Evolutionary conservation across 2,329 filamentous ascomycete species (phyloP), one percentile per base, ranked within the genome.

Genomic region (Phialophora macrospora): DNA sequence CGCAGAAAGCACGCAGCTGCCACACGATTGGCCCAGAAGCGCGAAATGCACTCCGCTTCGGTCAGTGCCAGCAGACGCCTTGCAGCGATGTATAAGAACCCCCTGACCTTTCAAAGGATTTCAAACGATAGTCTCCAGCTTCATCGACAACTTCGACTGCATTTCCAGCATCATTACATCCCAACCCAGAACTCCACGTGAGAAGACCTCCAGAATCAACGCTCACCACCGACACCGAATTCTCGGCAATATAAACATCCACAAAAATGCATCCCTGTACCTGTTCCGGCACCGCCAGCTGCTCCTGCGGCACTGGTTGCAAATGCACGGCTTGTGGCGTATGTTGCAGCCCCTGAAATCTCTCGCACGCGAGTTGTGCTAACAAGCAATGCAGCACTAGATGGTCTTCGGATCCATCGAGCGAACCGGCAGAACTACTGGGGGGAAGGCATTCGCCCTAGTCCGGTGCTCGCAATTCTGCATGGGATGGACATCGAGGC

Each of bases 251-350:
- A 22, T 54, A 26, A 49, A 28, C 30, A 55, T 17, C 7, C 54
- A 34, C n/a, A 60, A 54, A 54, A 24, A 67, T 67, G 65, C 62
- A 55, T 59, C 65, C 65, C 12, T 64, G 62, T 58, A 64, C 54
- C 34, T 64, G 65, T 60, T 64, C 65, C 58, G 62, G 65, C 44
- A 52, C 62, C 12, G 48, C 49, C 34, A 61, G 7, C 58, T 67
- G 65, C 62, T 55, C 60, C 17, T 67, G 65, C 62, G 65, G 65
- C 57, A 14, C 62, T 44, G 52, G 54, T 12, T 67, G 65, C 58
- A 58, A 67, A 62, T 67, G 65, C 54, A 62, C 65, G 14, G 44
- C 65, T 8, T 67, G 65, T 55, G 65, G 65, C 11, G 62, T 64
- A 62, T 55, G 65, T 67, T 38, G 14, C 38, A 34, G 6, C n/a